Conservation (phyloP, 176 grass and related monocot genomes). For the Oryza officinalis region DNA sequence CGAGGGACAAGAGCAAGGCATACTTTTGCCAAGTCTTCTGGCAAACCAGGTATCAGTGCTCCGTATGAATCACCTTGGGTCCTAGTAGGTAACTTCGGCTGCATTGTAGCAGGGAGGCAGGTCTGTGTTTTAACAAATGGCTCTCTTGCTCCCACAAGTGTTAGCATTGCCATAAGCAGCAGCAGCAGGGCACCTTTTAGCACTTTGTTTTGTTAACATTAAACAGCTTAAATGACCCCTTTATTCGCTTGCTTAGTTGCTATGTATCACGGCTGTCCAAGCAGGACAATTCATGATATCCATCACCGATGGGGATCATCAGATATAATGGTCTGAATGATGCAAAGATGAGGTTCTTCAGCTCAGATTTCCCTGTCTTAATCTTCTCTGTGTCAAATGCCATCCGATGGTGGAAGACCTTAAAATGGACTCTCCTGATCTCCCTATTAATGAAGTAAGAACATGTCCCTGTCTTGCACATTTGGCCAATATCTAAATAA, state of each 20-base stretch:
- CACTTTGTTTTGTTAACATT: not conserved
- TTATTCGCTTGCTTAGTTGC: not conserved
- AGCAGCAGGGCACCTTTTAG: not conserved
- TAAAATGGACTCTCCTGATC: slow-evolving; percentile 20
- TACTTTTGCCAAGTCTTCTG: slow-evolving; percentile 69
- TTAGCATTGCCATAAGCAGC: slow-evolving; percentile 30
- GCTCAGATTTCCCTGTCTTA: slow-evolving; percentile 32
- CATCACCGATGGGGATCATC: slow-evolving; percentile 46
- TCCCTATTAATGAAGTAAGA: slow-evolving; percentile 2
- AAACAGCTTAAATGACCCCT: not conserved
- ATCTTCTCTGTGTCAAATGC: slow-evolving; percentile 45
- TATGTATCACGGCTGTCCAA: slow-evolving; percentile 23
- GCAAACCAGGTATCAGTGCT: slow-evolving; percentile 61
- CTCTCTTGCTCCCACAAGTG: slow-evolving; percentile 15
- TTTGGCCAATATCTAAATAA: slow-evolving; percentile 38
- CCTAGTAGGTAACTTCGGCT: not conserved
- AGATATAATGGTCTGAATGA: slow-evolving; percentile 46
- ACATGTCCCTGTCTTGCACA: slow-evolving; percentile 3
- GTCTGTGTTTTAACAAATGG: slow-evolving; percentile 3
- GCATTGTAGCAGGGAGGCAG: slow-evolving; percentile 4
- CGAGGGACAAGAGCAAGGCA: slow-evolving; percentile 60
- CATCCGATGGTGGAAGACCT: slow-evolving; percentile 43
- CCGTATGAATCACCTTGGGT: slow-evolving; percentile 16
- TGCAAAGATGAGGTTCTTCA: slow-evolving; percentile 41
- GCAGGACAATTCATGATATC: slow-evolving; percentile 50